Evolutionary conservation across 2,329 filamentous ascomycete species (phyloP), one percentile per base, ranked within the genome.

Genomic region (Nigrospora sphaerica): DNA sequence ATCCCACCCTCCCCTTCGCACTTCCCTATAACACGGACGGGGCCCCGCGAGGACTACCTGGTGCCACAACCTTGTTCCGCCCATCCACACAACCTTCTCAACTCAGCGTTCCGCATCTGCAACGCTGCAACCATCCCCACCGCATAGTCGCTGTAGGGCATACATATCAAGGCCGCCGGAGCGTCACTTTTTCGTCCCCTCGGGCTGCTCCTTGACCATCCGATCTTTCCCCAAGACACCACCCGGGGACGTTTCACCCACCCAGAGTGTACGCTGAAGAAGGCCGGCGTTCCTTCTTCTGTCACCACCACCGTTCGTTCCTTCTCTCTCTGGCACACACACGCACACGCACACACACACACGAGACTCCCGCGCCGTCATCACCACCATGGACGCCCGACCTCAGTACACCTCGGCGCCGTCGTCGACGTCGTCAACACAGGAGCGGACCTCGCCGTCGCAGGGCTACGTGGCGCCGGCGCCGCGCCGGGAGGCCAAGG

Each of bases 331-430:
- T 28, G 5, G 2, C 23, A 28, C 23, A 18, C 41, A 36, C 18
- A 44, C 33, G 37, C 32, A 19, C 42, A 18, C 23, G 31, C 19
- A 7, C 32, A 38, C 42, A 39, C 18, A 39, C 23, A 18, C 42
- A 14, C 18, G 35, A 19, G 19, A 36, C 17, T n/a, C 39, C 12
- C 23, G 17, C 14, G 47, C 44, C 45, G 32, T 37, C 39, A 46
- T 32, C 41, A 41, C 32, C 34, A 54, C 34, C 44, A 66, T 67
- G 62, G 54, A 66, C 54, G 53, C 61, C 37, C 50, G 49, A 43
- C 50, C 51, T 31, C 44, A 49, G 37, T 39, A 49, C 17, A 50
- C 48, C 32, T 42, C 52, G 12, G 35, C 53, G 5, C 40, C 51
- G 6, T 35, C 52, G 17, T 42, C 44, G 12, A 41, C 46, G 16